These are phyloP conservation scores for Apiospora malaysiana DNA, from an alignment of 2,329 filamentous ascomycete genomes.

Conservation along the genomic window DNA sequence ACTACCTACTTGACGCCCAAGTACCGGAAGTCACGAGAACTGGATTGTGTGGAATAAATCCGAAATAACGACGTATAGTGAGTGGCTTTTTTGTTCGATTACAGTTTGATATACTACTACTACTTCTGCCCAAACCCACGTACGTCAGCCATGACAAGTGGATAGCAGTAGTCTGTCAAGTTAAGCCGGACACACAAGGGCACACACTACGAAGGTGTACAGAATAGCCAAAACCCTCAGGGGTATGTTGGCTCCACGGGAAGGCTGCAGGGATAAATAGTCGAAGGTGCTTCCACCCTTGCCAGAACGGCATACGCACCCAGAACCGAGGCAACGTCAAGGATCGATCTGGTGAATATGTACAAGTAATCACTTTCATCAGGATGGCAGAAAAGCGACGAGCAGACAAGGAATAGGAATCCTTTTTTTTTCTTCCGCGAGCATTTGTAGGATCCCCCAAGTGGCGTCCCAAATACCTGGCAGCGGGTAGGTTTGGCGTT, in stretches of 20 bases:
- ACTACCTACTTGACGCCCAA: neutral
- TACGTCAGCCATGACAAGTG: neutral
- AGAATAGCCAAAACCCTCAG: slow-evolving; percentile 15
- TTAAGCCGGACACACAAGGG: neutral
- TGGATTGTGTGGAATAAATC: neutral
- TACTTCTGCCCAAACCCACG: neutral
- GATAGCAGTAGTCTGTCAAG: neutral
- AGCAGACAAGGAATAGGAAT: neutral
- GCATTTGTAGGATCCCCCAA: too few relatives aligned
- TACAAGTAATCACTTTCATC: neutral
- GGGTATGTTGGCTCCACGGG: slow-evolving; percentile 13
- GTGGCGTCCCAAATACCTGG: neutral
- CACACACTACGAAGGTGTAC: neutral
- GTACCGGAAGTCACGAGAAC: neutral
- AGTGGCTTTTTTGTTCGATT: neutral
- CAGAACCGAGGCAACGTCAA: slow-evolving; percentile 5
- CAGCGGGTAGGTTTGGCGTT: neutral
- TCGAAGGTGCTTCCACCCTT: slow-evolving; percentile 1
- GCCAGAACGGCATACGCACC: slow-evolving; percentile 9
- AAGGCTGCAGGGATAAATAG: slow-evolving; percentile 18
- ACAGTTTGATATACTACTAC: slow-evolving; percentile 4
- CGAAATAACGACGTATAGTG: slow-evolving; percentile 1
- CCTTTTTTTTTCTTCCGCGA: too few relatives aligned
- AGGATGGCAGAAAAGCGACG: neutral
- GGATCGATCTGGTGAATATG: neutral